Conservation (phyloP, 768 basidiomycete genomes). For the Russula sp. region DNA sequence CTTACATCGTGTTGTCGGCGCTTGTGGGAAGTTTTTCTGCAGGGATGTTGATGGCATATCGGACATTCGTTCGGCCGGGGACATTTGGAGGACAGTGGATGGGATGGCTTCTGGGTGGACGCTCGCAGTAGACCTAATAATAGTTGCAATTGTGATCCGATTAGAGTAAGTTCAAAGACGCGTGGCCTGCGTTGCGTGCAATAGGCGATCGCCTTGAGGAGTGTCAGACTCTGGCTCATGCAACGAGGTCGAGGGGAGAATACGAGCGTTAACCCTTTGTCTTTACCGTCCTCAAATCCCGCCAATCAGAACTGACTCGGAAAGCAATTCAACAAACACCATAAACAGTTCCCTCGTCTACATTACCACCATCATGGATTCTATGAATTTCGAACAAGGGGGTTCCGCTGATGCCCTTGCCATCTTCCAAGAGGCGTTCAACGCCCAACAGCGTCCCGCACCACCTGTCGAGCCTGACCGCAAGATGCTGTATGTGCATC, state of each 20-base stretch:
- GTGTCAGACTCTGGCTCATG: conserved; percentile 7
- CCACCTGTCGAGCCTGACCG: conserved; percentile 44
- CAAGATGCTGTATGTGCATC: conserved; percentile 69
- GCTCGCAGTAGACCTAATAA: conserved; percentile 42
- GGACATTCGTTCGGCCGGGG: conserved; percentile 64
- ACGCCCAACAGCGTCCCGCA: conserved; percentile 36
- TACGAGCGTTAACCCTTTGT: conserved; percentile 19
- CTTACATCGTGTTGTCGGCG: conserved; percentile 70
- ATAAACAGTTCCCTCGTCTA: conserved; percentile 6
- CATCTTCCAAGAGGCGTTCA: conserved; percentile 38
- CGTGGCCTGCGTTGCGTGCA: conserved; percentile 19
- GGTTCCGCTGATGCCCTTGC: conserved; percentile 36
- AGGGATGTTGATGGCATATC: conserved; percentile 65
- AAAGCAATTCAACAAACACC: conserved; percentile 7
- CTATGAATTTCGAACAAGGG: conserved; percentile 63
- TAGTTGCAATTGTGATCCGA: conserved; percentile 5
- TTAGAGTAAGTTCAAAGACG: conserved; percentile 16
- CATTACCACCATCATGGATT: conserved; percentile 54
- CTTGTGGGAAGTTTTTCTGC: conserved; percentile 70
- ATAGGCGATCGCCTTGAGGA: conserved; percentile 26
- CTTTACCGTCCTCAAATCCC: conserved; percentile 11
- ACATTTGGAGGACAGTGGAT: conserved; percentile 61
- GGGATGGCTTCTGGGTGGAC: conserved; percentile 59
- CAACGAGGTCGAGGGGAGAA: conserved; percentile 25
- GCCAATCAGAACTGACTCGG: background rate